Evolutionary conservation across 352 stramenopile genomes (phyloP), one percentile per base, ranked within the genome.

Genomic region (Phytopythium ostracodes): DNA sequence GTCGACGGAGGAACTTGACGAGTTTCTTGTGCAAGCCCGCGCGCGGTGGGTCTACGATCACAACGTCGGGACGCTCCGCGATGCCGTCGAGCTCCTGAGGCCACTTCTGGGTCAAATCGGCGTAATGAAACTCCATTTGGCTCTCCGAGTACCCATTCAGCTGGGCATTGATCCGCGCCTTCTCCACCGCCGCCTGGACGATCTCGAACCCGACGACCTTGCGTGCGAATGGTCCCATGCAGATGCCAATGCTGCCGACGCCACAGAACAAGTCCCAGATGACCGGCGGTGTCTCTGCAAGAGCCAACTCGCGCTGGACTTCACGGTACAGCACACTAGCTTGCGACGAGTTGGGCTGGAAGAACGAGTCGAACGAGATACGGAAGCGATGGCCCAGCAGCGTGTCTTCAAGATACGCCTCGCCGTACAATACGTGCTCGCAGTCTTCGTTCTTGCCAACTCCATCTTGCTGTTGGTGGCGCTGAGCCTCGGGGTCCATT

Each of bases 241-340:
- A 93, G 62, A 93, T 91, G 10, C 84, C 84, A 47, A 93, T 93
- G 47, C 77, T 89, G 25, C 84, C 84, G 11, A 93, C 84, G 25
- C 84, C 84, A 61, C 84, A 93, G 47, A 93, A 93, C 18, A 93
- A 60, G 31, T 93, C 84, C 84, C 84, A 93, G 2, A 93, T 67
- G 0, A 93, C 67, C 2, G 81, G 84, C 53, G 84, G 79, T 8
- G 62, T 61, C 7, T 57, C 55, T 9, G 66, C 55, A 2, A 57
- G 20, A 4, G 63, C 53, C 17, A 88, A 65, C 25, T 79, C 68
- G 11, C 67, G 49, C 25, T 81, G 75, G 22, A 91, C 77, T 51
- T 83, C 73, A 10, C 62, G 58, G 60, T 93, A 93, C 15, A 93
- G 64, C 12, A 70, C 59, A 47, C 64, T 76, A 15, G 84, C 79